Evolutionary conservation across 2,329 filamentous ascomycete species (phyloP).

Genomic region (Epichloe amarillans): DNA sequence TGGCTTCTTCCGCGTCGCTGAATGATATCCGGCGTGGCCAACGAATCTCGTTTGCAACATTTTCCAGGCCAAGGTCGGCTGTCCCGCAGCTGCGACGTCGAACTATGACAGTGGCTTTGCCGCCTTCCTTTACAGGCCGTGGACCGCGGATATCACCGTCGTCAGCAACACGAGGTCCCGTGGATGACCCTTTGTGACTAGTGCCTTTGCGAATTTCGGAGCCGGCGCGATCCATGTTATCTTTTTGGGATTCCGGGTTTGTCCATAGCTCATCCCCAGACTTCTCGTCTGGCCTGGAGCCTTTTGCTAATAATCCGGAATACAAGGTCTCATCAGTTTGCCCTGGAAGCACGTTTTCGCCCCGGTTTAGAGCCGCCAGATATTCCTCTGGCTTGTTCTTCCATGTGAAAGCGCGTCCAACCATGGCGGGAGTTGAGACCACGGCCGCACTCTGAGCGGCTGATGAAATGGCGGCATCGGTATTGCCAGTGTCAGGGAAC

Average conservation of each 20-base stretch:
- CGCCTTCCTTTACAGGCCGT: slow-evolving; percentile 33
- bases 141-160: slow-evolving; percentile 46
- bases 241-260: slow-evolving; percentile 12
- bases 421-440: slow-evolving; percentile 25
- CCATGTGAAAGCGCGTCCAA: slow-evolving; percentile 46
- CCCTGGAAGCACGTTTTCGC: slow-evolving; percentile 16
- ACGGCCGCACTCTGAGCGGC: slow-evolving; percentile 12
- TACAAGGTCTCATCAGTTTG: slow-evolving; percentile 13
- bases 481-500: slow-evolving; percentile 21
- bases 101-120: slow-evolving; percentile 36
- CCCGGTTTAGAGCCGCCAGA: slow-evolving; percentile 26
- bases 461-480: slow-evolving; percentile 4
- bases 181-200: slow-evolving; percentile 34
- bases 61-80: slow-evolving; percentile 17
- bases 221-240: slow-evolving; percentile 17
- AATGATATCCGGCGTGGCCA: slow-evolving; percentile 67
- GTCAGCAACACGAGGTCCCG: slow-evolving; percentile 44
- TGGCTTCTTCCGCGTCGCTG: slow-evolving; percentile 60
- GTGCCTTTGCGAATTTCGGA: slow-evolving; percentile 31
- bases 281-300: slow-evolving; percentile 11
- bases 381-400: slow-evolving; percentile 52
- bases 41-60: slow-evolving; percentile 38
- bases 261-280: slow-evolving; percentile 12
- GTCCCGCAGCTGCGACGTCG: slow-evolving; percentile 47
- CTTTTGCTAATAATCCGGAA: slow-evolving; percentile 15